Percentiles rank a stretch among this genome's conserved stretches.
Conservation (phyloP, 2,329 filamentous ascomycete species). For the Penicillium nordicum region DNA sequence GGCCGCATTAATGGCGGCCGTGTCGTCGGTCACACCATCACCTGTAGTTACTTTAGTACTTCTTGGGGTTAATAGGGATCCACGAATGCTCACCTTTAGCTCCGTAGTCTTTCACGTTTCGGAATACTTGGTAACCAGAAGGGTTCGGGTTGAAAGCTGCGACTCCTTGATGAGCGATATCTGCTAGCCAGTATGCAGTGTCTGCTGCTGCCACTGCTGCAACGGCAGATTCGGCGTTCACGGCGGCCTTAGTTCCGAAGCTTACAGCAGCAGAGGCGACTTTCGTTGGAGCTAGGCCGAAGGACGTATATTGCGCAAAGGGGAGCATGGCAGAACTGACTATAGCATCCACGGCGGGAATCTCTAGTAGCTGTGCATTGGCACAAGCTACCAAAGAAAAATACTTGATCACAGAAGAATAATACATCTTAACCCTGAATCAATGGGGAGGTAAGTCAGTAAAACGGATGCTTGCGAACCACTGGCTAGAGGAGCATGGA, state of each 20-base stretch:
- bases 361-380: slow-evolving; percentile 17
- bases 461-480: background rate
- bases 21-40: slow-evolving; percentile 54
- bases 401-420: slow-evolving; percentile 9
- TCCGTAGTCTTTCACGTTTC: slow-evolving; percentile 33
- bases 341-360: slow-evolving; percentile 19
- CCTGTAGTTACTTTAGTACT: slow-evolving; percentile 34
- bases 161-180: slow-evolving; percentile 33
- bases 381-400: slow-evolving; percentile 18
- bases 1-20: slow-evolving; percentile 52
- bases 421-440: slow-evolving; percentile 17
- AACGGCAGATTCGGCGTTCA: background rate
- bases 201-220: slow-evolving; percentile 12
- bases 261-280: background rate
- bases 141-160: slow-evolving; percentile 28
- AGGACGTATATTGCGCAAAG: slow-evolving; percentile 16
- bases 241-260: background rate
- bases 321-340: slow-evolving; percentile 16
- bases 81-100: slow-evolving; percentile 24
- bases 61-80: slow-evolving; percentile 35
- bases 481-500: background rate
- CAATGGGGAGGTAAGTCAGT: background rate
- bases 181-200: slow-evolving; percentile 31
- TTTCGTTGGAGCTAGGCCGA: slow-evolving; percentile 12
- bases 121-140: slow-evolving; percentile 27